Base-by-base conservation (phyloP, 805 yeast genomes). In the Torulaspora microellipsoides region DNA sequence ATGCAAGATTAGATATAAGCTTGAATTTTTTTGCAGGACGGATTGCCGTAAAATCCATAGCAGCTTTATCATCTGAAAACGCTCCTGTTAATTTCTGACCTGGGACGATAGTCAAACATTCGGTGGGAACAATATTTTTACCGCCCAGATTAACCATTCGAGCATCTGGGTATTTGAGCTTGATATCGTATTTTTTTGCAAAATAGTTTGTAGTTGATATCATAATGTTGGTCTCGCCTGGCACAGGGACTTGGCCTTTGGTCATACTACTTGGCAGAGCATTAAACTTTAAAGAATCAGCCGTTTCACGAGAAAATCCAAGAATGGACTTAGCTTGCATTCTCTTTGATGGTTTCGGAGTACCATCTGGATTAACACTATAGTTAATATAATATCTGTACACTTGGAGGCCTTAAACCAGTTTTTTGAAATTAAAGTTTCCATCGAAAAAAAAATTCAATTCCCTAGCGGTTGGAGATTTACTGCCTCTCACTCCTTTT, bases 51-150 rank as follows among this genome's bases (percentile, higher is more conserved):
- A 53, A 55, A 20, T 53, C 47, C 32, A 53, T 53, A 27, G 47
- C 39, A 13, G 50, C 34, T 9, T 40, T 45, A 23, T 47, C 56
- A 36, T 53, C 54, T 13, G 36, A 30, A 20, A 53, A 33, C 28
- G 25, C 28, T 31, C 57, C 57, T 46, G 53, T 55, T 17, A 53
- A 40, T 42, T 53, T 55, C 36, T 55, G 57, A 31, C 59, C 56
- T 27, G 57, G 56, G 31, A 53, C 51, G 17, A 55, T 55, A 11
- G 46, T 49, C 35, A 51, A 43, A 47, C 56, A 51, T 47, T 55
- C 57, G 14, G 55, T 46, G 15, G 57, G 57, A 13, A 52, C 52
- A 15, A 42, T 38, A 25, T 49, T 51, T 17, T 43, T 42, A 38
- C 54, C 56, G 31, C 57, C 54, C 15, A 55, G 35, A 31, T 48